A percentile compares a stretch with the other conserved stretches of the same genome.
Evolutionary conservation across 345 rosid species (phyloP).

Genomic region (Camelina hispida): DNA sequence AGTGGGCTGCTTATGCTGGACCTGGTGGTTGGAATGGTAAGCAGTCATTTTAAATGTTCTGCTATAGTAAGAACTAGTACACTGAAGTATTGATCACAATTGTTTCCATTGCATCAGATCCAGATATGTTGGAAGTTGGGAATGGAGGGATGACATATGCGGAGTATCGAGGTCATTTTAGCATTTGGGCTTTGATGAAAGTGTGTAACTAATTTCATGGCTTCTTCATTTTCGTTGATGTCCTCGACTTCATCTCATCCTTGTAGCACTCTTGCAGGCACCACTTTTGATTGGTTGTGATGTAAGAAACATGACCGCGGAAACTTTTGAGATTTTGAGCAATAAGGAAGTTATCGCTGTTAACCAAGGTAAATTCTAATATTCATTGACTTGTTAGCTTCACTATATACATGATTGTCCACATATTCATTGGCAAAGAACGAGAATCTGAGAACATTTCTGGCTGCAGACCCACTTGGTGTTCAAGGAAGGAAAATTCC

Average conservation of each 20-base stretch:
- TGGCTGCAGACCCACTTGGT: slow-evolving; percentile 83
- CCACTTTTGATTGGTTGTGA: slow-evolving; percentile 97
- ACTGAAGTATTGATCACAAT: slow-evolving; percentile 18
- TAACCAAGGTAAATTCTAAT: slow-evolving; percentile 75
- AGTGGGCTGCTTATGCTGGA: slow-evolving; percentile 97
- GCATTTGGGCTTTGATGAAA: slow-evolving; percentile 99
- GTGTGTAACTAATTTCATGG: slow-evolving; percentile 40
- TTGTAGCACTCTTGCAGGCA: slow-evolving; percentile 56
- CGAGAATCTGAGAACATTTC: slow-evolving; percentile 32
- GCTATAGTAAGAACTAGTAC: background rate
- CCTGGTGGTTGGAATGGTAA: slow-evolving; percentile 99
- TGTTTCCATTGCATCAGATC: slow-evolving; percentile 56
- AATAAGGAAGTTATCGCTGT: slow-evolving; percentile 89
- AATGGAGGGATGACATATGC: slow-evolving; percentile 92
- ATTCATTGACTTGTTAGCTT: slow-evolving; percentile 18
- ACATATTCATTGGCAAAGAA: slow-evolving; percentile 4
- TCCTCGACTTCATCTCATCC: slow-evolving; percentile 3
- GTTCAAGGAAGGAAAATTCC: slow-evolving; percentile 92
- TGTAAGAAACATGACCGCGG: slow-evolving; percentile 81
- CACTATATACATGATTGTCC: background rate
- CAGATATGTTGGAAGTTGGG: slow-evolving; percentile 99
- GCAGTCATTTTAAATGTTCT: slow-evolving; percentile 2
- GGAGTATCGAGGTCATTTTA: slow-evolving; percentile 92
- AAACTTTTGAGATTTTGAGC: slow-evolving; percentile 74
- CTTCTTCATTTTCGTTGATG: background rate